These are phyloP conservation scores for Pichia californica DNA, from an alignment of 805 yeast species.

Conservation along the genomic window DNA sequence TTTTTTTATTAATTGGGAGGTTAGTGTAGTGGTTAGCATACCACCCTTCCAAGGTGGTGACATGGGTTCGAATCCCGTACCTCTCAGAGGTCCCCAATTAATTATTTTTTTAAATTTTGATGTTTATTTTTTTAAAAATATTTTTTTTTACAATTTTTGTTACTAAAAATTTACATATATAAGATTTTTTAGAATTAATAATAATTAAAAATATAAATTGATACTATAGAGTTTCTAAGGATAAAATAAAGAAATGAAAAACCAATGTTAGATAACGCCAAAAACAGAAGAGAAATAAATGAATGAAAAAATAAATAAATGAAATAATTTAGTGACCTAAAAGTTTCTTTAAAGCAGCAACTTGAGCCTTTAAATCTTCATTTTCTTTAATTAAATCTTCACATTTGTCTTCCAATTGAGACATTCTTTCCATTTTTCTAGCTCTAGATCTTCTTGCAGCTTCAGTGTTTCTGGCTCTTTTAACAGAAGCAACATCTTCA, in stretches of 20 bases:
- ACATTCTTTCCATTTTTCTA: slow-evolving; percentile 83
- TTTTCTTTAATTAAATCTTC: slow-evolving; percentile 57
- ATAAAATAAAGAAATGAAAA: no score
- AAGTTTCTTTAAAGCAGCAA: slow-evolving; percentile 42
- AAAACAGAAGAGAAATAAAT: no score
- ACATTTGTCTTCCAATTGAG: slow-evolving; percentile 72
- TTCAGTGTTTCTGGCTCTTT: slow-evolving; percentile 95
- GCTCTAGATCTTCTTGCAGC: slow-evolving; percentile 96
- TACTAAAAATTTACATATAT: not conserved
- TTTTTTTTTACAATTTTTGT: no score
- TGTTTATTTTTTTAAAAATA: not conserved
- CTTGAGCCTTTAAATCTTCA: slow-evolving; percentile 54
- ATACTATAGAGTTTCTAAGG: no score
- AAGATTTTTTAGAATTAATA: no score
- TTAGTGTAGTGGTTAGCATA: slow-evolving; percentile 90
- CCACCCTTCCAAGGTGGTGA: slow-evolving; percentile 92
- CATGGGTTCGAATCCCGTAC: slow-evolving; percentile 94
- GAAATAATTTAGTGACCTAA: slow-evolving; percentile 29
- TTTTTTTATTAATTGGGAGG: slow-evolving; percentile 51
- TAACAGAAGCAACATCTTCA: slow-evolving; percentile 64
- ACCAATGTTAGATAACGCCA: no score
- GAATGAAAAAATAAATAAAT: no score
- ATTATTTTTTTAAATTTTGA: not conserved
- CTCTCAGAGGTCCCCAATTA: slow-evolving; percentile 40
- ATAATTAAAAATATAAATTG: not conserved